Evolutionary conservation across 495 filamentous ascomycete species (phyloP).

Genomic region (Rhypophila decipiens): DNA sequence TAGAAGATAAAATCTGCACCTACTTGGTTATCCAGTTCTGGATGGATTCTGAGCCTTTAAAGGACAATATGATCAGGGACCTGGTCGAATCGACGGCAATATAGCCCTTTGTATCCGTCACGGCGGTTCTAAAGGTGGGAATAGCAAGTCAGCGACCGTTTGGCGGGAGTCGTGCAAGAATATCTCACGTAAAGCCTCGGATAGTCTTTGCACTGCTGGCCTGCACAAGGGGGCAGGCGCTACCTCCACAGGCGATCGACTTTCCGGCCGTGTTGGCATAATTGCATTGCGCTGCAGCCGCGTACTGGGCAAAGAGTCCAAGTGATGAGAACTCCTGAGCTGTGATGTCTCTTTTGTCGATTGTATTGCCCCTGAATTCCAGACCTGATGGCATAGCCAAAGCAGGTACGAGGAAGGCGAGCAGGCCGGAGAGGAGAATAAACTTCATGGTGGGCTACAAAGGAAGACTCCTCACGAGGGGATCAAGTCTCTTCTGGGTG

Average conservation of each 20-base stretch:
- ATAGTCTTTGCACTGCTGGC: neutral
- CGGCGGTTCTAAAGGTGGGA: neutral
- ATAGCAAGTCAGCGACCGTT: neutral
- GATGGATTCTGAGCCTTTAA: constrained; percentile 58
- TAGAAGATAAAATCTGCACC: constrained; percentile 30
- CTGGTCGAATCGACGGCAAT: constrained; percentile 60
- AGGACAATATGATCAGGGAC: constrained; percentile 57
- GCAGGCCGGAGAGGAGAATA: neutral
- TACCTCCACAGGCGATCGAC: neutral
- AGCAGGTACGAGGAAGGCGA: neutral
- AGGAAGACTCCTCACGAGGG: neutral
- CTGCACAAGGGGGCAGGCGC: neutral
- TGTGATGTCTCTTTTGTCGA: neutral
- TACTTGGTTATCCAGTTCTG: constrained; percentile 63
- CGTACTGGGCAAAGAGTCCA: neutral
- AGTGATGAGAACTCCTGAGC: neutral
- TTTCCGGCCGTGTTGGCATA: neutral
- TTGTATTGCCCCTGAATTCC: neutral
- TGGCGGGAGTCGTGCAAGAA: neutral
- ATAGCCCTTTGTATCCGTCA: constrained; percentile 62
- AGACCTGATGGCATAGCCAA: neutral
- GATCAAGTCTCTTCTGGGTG: neutral
- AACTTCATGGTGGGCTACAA: neutral
- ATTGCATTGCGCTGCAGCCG: neutral
- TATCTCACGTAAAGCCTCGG: neutral